Evolutionary conservation across 2,329 filamentous ascomycete species (phyloP), one percentile per base, ranked within the genome.

Genomic region (Trichoderma semiorbis): DNA sequence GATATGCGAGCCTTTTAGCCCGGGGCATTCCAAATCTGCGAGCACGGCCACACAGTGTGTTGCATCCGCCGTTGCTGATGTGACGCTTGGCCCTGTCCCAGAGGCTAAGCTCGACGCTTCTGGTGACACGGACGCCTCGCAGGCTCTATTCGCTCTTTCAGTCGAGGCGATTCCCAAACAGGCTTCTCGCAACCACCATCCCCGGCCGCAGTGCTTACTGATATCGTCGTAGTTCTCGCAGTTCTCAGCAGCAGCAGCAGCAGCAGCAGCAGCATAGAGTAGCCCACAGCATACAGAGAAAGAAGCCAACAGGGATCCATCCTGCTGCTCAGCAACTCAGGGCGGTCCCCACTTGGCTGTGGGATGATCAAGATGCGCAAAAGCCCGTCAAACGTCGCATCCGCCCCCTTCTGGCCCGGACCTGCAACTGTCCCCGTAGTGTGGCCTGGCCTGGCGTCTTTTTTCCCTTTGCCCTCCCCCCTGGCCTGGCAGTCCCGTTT

Each of bases 51-150:
- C 57, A 34, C 32, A 69, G 50, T 57, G 6, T 16, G 57, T 62
- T 53, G 30, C 67, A 69, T 21, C 57, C 57, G 36, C 57, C 67
- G 67, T 62, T 61, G 66, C 66, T 62, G 67, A 69, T 69, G 67
- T 62, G 57, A 69, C 67, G 57, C 55, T 26, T 50, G 18, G 21
- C 50, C 50, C 66, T 50, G 65, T 10, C 34, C 32, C 47, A 18
- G 36, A 34, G 62, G 62, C 62, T 65, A 65, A 65, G 53, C 26
- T 21, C 16, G 11, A 63, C 55, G 18, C 55, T 32, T 14, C 30
- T 34, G 47, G 28, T 7, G 36, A 64, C 61, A 47, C 61, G 18
- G 36, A 26, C 21, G 61, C 43, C 60, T 63, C 36, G 16, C 50
- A 16, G n/a, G 16, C 30, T 36, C 34, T 60, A 68, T 57, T 60